Base-by-base conservation (phyloP, 495 filamentous ascomycete genomes). In the Penicillium steckii region DNA sequence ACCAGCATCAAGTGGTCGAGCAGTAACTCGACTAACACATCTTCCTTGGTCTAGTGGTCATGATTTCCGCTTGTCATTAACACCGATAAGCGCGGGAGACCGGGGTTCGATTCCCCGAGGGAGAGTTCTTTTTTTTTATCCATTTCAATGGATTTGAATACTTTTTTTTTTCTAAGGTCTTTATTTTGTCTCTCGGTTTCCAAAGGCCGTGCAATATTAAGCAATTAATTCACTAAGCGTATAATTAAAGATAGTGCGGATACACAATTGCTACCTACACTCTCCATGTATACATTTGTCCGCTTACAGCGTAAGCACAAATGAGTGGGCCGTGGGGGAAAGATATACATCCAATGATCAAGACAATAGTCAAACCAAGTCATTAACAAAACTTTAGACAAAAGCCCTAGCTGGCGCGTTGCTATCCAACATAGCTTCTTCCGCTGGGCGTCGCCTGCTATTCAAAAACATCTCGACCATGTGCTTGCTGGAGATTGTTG, bases 391-490 rank as follows among this genome's bases (percentile, higher is more conserved):
- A 8, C 35, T 42, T 56, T 53, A 74, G 8, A 72, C 35, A 53
- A 74, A 73, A 3, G 64, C 70, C 15, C 48, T 55, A 13, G 56
- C 57, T 24, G 60, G 40, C 2, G 45, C 23, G 23, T 50, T 60
- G 13, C 54, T 49, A 13, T 66, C 60, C 6, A 59, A 53, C 21
- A 50, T 22, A 2, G 58, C 63, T 21, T 48, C 30, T 10, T 60
- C 71, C 49, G 73, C 74, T 29, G 72, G 74, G 41, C 53, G 75
- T 1, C 80, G 74, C 23, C 80, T 72, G 50, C 76, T 82, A 40
- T 74, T 76, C 59, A 86, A 61, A 57, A 85, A 85, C 51, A 78
- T 52, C 46, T 86, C 80, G 19, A 85, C 81, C 78, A 86, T 84
- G 48, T 64, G 72, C 57, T 80, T 78, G 59, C 77, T 80, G 22